Evolutionary conservation across 2,329 filamentous ascomycete species (phyloP).

Genomic region (Clathrospora elynae): DNA sequence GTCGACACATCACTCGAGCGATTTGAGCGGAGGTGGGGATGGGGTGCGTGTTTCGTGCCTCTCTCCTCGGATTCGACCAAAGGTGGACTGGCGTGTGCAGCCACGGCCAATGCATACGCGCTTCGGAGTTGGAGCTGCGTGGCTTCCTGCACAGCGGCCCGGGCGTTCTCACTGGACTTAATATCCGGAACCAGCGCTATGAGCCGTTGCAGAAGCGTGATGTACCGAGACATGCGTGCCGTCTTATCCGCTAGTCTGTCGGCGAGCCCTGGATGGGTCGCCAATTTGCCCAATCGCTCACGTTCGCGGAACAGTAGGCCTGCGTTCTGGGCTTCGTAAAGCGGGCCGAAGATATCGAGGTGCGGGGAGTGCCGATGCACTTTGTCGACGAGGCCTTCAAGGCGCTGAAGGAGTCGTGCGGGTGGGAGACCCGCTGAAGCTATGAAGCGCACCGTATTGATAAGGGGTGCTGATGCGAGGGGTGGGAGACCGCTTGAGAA

Average conservation of each 20-base stretch:
- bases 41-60: conserved; percentile 10
- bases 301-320: conserved; percentile 35
- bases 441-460: conserved; percentile 35
- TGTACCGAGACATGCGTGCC: conserved; percentile 37
- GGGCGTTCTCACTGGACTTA: conserved; percentile 27
- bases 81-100: conserved; percentile 4
- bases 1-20: conserved; percentile 6
- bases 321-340: conserved; percentile 32
- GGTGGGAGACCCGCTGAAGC: conserved; percentile 32
- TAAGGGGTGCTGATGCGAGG: conserved; percentile 30
- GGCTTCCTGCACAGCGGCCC: conserved; percentile 26
- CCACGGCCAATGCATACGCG: conserved; percentile 30
- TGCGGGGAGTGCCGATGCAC: conserved; percentile 35
- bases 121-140: conserved; percentile 27
- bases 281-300: conserved; percentile 33
- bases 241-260: conserved; percentile 34
- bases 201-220: conserved; percentile 36
- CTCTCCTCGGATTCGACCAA: conserved; percentile 7
- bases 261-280: conserved; percentile 14
- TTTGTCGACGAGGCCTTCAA: conserved; percentile 44
- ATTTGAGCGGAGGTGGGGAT: conserved; percentile 5
- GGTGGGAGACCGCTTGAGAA: conserved; percentile 37
- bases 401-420: conserved; percentile 41
- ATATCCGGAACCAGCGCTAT: conserved; percentile 35
- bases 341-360: conserved; percentile 37